These are phyloP conservation scores for Mycocentrospora acerina DNA, from an alignment of 2,329 filamentous ascomycete species.

Conservation along the genomic window DNA sequence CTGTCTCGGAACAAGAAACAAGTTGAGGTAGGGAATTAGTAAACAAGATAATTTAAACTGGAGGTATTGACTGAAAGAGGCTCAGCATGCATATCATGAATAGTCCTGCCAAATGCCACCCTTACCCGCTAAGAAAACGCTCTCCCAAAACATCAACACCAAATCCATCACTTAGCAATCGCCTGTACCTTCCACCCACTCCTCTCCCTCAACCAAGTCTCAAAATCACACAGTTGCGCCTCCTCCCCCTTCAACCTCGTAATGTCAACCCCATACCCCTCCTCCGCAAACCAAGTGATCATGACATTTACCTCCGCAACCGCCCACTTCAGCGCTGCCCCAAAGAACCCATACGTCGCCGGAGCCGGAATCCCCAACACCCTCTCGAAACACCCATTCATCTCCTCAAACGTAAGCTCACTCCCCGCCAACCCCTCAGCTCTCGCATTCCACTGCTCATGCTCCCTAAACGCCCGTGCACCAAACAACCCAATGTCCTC, in stretches of 20 bases:
- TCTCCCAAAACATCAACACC: neutral
- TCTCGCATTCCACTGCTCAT: conserved; percentile 48
- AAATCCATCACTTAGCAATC: conserved; percentile 7
- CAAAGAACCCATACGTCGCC: conserved; percentile 46
- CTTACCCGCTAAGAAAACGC: no score
- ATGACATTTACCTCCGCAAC: conserved; percentile 50
- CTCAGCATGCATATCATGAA: no score
- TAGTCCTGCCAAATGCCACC: no score
- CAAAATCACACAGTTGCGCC: conserved; percentile 51
- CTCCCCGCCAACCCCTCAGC: conserved; percentile 56
- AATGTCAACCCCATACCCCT: conserved; percentile 53
- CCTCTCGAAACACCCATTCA: conserved; percentile 49
- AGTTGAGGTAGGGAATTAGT: no score
- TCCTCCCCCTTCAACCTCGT: conserved; percentile 45
- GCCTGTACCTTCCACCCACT: conserved; percentile 44
- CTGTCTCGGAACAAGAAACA: no score
- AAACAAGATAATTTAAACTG: no score
- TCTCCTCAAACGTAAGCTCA: conserved; percentile 51
- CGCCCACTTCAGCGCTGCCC: conserved; percentile 43
- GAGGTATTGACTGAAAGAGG: no score
- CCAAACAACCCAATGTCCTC: conserved; percentile 57
- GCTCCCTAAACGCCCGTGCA: conserved; percentile 51
- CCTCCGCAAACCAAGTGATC: conserved; percentile 54
- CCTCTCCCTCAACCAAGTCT: conserved; percentile 51
- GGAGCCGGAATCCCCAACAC: conserved; percentile 49